Base-by-base conservation (phyloP, 108 stramenopile genomes). In the Fragilaria crotonensis region DNA sequence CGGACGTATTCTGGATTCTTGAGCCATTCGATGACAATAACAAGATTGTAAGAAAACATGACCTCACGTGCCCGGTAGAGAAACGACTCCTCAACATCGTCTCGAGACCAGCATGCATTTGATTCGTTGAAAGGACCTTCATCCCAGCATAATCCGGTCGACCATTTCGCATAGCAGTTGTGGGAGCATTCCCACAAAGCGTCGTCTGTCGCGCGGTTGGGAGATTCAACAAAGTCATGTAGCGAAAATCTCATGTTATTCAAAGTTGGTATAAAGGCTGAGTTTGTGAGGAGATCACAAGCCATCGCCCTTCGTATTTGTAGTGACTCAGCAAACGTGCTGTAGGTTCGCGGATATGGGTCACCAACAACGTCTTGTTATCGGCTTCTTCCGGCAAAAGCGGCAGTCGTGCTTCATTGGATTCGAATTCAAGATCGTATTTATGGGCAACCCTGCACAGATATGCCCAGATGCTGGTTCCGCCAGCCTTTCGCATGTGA, bases 301-400 rank as follows among this genome's bases (percentile, higher is more conserved):
- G 4, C 58, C 58, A 59, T 14, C 58, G 33, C 36, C 33, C 41
- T 46, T 46, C 48, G 58, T 59, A 59, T 27, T 59, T 59, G 58
- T 48, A 59, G 18, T 59, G 58, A 25, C 58, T 59, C 11, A 59
- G 19, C 41, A 25, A 20, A 4, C 58, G 58, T 4, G 14, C 4
- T 14, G 45, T 18, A 18, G 58, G 58, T 18, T 59, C 32, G 4
- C 58, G 58, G 4, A 59, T 25, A 25, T 4, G 5, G 3, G 58
- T 59, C 7, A 59, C 41, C 5, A 29, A 59, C 22, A 59, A 27
- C 3, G 58, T 59, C 22, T 21, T 36, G 5, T 45, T 17, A 25
- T 44, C 58, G 5, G 4, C 48, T 41, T 41, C 11, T 41, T 41
- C 36, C 36, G 36, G 36, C 14, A 41, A 41, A 7, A 14, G 36